phyloP scores from a whole-genome alignment of 805 yeast species.

The Kodamaea kaohsiungensis region DNA sequence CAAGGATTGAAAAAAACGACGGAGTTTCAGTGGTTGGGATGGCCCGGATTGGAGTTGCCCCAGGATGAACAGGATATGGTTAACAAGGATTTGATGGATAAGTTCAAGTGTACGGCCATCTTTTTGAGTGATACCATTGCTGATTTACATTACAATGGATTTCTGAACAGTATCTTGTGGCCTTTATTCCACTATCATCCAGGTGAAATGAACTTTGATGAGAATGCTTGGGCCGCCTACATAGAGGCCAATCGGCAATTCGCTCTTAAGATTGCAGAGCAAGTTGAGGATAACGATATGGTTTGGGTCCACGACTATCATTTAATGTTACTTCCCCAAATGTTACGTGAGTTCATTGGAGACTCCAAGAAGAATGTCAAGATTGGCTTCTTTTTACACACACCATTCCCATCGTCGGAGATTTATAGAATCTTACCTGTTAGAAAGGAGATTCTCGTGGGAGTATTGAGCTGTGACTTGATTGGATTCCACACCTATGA shows the following conservation, averaged over 20 bases:
- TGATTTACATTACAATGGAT: conserved; percentile 95
- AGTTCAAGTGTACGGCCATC: conserved; percentile 89
- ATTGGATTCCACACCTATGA: conserved; percentile 99
- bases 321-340: conserved; percentile 88
- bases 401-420: conserved; percentile 97
- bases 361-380: conserved; percentile 55
- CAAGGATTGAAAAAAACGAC: conserved; percentile 85
- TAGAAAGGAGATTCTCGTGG: conserved; percentile 84
- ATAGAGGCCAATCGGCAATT: conserved; percentile 87
- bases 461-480: conserved; percentile 90
- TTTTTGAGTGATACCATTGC: conserved; percentile 87
- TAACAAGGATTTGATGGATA: conserved; percentile 64
- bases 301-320: conserved; percentile 99
- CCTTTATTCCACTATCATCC: conserved; percentile 98
- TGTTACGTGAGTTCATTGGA: conserved; percentile 68
- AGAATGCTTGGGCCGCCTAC: conserved; percentile 96
- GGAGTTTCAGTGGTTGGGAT: conserved; percentile 95
- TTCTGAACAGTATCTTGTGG: conserved; percentile 93
- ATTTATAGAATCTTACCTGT: conserved; percentile 96
- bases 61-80: conserved; percentile 70
- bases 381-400: conserved; percentile 92
- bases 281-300: conserved; percentile 77
- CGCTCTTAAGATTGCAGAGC: conserved; percentile 69
- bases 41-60: conserved; percentile 90
- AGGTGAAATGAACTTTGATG: conserved; percentile 98